These are phyloP conservation scores for Fagopyrum esculentum DNA, from an alignment of 148 eudicot genomes.

Conservation along the genomic window DNA sequence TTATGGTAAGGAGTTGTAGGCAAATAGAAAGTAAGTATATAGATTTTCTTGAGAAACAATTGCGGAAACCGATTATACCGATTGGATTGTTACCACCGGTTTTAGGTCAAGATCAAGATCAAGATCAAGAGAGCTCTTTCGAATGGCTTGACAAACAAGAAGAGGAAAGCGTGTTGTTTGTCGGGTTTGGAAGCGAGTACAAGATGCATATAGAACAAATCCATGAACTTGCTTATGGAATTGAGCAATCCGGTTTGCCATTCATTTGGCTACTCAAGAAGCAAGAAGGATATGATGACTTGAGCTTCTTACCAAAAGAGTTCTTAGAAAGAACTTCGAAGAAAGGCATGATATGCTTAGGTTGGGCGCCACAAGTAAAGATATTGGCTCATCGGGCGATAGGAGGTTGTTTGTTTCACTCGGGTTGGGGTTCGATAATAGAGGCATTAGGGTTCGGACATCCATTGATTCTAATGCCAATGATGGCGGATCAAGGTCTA, in stretches of 20 bases:
- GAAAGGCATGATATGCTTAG: not conserved
- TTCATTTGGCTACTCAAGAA: not conserved
- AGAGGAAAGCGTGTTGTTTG: not conserved
- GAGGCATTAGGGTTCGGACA: constrained; percentile 5
- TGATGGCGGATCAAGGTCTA: constrained; percentile 8
- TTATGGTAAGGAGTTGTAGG: not conserved
- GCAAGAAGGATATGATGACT: not conserved
- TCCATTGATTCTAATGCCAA: not conserved
- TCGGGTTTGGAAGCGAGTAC: constrained; percentile 8
- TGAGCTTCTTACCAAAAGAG: constrained; percentile 3
- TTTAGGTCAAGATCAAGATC: not conserved
- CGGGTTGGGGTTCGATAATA: constrained; percentile 2
- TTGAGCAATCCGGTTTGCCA: not conserved
- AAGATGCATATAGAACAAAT: not conserved
- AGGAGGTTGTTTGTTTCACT: constrained; percentile 3
- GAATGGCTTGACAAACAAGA: constrained; percentile 8
- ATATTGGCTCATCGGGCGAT: constrained; percentile 4
- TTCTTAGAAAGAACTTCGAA: not conserved
- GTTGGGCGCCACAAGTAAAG: not conserved
- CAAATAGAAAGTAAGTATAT: not conserved
- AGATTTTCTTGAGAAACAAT: not conserved
- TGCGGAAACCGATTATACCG: not conserved
- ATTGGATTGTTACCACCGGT: not conserved
- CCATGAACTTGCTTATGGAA: constrained; percentile 1
- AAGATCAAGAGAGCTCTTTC: not conserved